These are phyloP conservation scores for Delitschia confertaspora DNA, from an alignment of 495 filamentous ascomycete genomes.

Conservation along the genomic window DNA sequence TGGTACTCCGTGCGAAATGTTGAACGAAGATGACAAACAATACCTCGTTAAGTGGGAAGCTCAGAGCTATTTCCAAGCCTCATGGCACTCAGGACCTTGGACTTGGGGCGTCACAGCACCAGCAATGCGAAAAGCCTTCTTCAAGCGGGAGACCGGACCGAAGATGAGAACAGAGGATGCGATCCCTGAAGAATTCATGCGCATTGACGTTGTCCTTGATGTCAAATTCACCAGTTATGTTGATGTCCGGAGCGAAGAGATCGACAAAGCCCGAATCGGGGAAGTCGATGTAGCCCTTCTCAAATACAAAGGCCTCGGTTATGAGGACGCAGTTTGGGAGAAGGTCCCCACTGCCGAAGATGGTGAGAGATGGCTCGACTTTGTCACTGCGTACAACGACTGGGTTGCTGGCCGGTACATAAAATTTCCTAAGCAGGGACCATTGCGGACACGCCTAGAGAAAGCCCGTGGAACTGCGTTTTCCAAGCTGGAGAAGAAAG, in stretches of 20 bases:
- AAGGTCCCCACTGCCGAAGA: constrained; percentile 61
- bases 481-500: constrained; percentile 52
- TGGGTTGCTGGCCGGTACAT: constrained; percentile 70
- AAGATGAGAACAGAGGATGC: constrained; percentile 68
- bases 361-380: constrained; percentile 67
- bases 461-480: constrained; percentile 58
- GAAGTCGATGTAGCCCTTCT: constrained; percentile 64
- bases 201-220: constrained; percentile 80
- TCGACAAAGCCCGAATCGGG: constrained; percentile 58
- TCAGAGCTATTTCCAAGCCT: constrained; percentile 66
- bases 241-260: constrained; percentile 44
- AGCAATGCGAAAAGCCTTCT: constrained; percentile 64
- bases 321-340: constrained; percentile 89
- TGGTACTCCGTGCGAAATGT: constrained; percentile 43
- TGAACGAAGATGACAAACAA: constrained; percentile 65
- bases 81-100: constrained; percentile 87
- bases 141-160: constrained; percentile 57
- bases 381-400: constrained; percentile 71
- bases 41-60: constrained; percentile 84
- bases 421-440: constrained; percentile 42
- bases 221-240: constrained; percentile 55
- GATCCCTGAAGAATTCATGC: constrained; percentile 71
- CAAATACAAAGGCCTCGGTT: constrained; percentile 92
- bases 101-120: constrained; percentile 61
- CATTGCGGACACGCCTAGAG: constrained; percentile 52